Conservation (phyloP, 2,329 filamentous ascomycete genomes). For the Verticillium dahliae region DNA sequence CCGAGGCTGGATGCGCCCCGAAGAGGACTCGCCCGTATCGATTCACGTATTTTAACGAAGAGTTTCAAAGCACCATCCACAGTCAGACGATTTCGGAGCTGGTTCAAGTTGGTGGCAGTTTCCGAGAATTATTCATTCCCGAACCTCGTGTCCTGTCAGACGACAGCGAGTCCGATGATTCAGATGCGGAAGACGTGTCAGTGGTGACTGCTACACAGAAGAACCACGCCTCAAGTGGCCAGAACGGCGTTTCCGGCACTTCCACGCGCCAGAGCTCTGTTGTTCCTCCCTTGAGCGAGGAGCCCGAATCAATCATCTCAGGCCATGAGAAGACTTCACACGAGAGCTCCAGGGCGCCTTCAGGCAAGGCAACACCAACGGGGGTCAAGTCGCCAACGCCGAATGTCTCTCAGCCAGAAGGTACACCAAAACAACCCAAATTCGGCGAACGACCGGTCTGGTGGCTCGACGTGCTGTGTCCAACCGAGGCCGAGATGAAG, state of each 20-base stretch:
- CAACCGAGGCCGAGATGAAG: conserved; percentile 94
- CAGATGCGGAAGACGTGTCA: conserved; percentile 1
- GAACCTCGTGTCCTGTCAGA: conserved; percentile 73
- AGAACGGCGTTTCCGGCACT: conserved; percentile 34
- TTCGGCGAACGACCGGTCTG: conserved; percentile 86
- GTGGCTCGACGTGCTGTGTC: conserved; percentile 90
- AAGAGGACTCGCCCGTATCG: conserved; percentile 90
- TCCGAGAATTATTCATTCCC: conserved; percentile 84
- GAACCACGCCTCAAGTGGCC: conserved; percentile 18
- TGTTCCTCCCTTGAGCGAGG: conserved; percentile 15
- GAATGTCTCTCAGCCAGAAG: conserved; percentile 18
- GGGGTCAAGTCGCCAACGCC: conserved; percentile 27
- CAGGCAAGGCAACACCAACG: conserved; percentile 41
- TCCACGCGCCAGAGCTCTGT: conserved; percentile 41
- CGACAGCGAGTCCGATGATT: conserved; percentile 45
- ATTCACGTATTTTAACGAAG: conserved; percentile 98
- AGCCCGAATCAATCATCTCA: conserved; percentile 16
- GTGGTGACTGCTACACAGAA: conserved; percentile 1
- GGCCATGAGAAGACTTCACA: conserved; percentile 20
- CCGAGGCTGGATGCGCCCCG: conserved; percentile 75
- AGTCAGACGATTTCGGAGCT: conserved; percentile 92
- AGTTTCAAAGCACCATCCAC: conserved; percentile 92
- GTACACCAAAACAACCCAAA: conserved; percentile 39
- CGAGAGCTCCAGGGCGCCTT: conserved; percentile 24
- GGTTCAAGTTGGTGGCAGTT: conserved; percentile 75